Evolutionary conservation across 192 early-diverging fungal genomes (phyloP), one percentile per base, ranked within the genome.

Genomic region (Globomyces pollinis-pini): DNA sequence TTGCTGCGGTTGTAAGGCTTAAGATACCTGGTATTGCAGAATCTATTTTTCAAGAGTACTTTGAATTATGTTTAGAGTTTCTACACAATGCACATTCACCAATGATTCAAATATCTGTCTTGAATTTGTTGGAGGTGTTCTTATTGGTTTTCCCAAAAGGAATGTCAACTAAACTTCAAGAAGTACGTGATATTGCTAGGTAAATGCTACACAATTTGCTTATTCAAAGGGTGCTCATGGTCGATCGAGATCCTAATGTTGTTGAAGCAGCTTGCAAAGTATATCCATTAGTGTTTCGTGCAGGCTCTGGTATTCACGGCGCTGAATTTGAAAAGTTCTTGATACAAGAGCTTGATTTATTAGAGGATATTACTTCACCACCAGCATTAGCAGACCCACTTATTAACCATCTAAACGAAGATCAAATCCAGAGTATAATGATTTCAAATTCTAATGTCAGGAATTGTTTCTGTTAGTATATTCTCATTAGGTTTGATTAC

Each of bases 131-230:
- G n/a, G 77, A 83, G 60, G 53, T 66, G 1, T 73, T 74, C 36
- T 41, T 78, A 1, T 49, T 81, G 18, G 72, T 83, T 1, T 83
- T 81, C 41, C 80, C 80, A 47, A 72, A 68, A 30, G 78, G 68
- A 9, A 62, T 80, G 4, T 63, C 50, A 0, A 36, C 47, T 35
- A 75, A 74, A 38, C 45, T 81, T 5, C 38, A 57, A 16, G 77
- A 81, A 59, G 70, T 74, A 9, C 63, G 80, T 1, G 80, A 82
- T 59, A 60, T 76, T 9, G 39, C 73, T 13, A 60, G 77, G 55
- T 65, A 42, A 8, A 20, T 49, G 45, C 45, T 49, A 6, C n/a
- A n/a, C n/a, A n/a, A n/a, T n/a, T n/a, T n/a, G n/a, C 15, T n/a
- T 20, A 39, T 39, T 20, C 15, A 15, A n/a, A 15, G 73, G 3